These are phyloP conservation scores for Botrytis cinerea DNA, from an alignment of 2,329 filamentous ascomycete species.

Conservation along the genomic window DNA sequence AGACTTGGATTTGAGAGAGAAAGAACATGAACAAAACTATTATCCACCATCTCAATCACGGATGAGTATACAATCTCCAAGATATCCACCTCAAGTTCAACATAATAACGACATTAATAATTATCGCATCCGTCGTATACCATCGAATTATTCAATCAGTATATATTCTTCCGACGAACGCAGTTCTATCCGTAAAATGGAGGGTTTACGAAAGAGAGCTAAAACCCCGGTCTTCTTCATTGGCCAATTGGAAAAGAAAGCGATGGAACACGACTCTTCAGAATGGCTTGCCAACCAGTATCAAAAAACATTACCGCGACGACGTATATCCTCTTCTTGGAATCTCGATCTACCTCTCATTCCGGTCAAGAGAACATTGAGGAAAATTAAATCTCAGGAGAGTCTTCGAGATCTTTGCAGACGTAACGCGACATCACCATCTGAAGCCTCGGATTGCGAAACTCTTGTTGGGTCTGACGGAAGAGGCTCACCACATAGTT, in stretches of 20 bases:
- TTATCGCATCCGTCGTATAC: slow-evolving; percentile 3
- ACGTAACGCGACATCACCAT: slow-evolving; percentile 17
- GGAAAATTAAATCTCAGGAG: slow-evolving; percentile 39
- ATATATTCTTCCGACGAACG: slow-evolving; percentile 24
- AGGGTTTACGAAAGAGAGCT: slow-evolving; percentile 27
- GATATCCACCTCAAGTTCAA: slow-evolving; percentile 7
- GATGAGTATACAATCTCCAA: background rate
- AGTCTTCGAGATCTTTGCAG: slow-evolving; percentile 37
- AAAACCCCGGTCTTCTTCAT: slow-evolving; percentile 39
- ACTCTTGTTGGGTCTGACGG: slow-evolving; percentile 29
- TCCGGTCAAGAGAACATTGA: slow-evolving; percentile 27
- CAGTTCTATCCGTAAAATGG: slow-evolving; percentile 3
- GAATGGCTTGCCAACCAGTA: slow-evolving; percentile 35
- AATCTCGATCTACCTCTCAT: slow-evolving; percentile 20
- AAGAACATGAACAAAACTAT: slow-evolving; percentile 11
- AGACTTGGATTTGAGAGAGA: slow-evolving; percentile 14
- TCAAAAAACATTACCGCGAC: slow-evolving; percentile 29
- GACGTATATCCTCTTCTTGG: slow-evolving; percentile 23
- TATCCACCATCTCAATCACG: slow-evolving; percentile 17
- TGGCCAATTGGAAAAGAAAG: slow-evolving; percentile 36
- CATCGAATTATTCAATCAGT: slow-evolving; percentile 26
- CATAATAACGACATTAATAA: background rate
- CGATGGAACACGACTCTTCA: slow-evolving; percentile 28
- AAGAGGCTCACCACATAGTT: slow-evolving; percentile 17
- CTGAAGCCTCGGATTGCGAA: slow-evolving; percentile 23